These are phyloP conservation scores for Graphium sp. DNA, from an alignment of 2,329 filamentous ascomycete species.

Conservation along the genomic window DNA sequence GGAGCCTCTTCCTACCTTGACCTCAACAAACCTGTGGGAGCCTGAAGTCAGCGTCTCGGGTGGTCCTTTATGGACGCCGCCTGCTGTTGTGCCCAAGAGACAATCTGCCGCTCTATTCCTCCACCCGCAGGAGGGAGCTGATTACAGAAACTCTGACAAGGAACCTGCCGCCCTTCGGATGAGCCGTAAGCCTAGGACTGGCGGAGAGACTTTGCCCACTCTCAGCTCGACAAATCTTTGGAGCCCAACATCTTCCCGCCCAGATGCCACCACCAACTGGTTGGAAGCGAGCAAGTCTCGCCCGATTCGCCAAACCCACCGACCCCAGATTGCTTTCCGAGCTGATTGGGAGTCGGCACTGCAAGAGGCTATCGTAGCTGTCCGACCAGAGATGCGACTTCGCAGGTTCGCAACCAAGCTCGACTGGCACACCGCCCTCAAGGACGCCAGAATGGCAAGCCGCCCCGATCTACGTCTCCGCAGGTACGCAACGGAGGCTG, in stretches of 20 bases:
- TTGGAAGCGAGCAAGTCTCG: constrained; percentile 4
- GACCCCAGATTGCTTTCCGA: constrained; percentile 7
- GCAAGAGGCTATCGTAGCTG: constrained; percentile 14
- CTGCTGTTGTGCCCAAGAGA: neutral
- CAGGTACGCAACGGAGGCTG: too few relatives aligned
- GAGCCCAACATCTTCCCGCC: constrained; percentile 7
- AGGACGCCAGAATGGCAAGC: too few relatives aligned
- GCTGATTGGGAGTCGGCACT: constrained; percentile 22
- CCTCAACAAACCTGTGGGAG: neutral
- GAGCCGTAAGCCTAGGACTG: constrained; percentile 14
- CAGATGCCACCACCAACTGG: constrained; percentile 8
- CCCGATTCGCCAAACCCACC: neutral
- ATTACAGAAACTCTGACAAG: constrained; percentile 14
- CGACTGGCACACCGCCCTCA: too few relatives aligned
- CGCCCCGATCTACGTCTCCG: too few relatives aligned
- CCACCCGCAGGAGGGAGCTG: constrained; percentile 7
- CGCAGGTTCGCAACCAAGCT: too few relatives aligned
- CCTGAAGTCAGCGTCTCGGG: neutral
- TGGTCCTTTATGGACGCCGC: neutral
- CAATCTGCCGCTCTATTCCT: constrained; percentile 8
- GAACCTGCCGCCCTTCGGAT: constrained; percentile 17
- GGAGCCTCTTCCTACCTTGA: neutral
- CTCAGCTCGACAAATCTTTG: constrained; percentile 18
- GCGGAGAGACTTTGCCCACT: constrained; percentile 11
- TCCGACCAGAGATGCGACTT: constrained; percentile 4